Conservation (phyloP, 164 flowering plant species). For the Dillenia turbinata region DNA sequence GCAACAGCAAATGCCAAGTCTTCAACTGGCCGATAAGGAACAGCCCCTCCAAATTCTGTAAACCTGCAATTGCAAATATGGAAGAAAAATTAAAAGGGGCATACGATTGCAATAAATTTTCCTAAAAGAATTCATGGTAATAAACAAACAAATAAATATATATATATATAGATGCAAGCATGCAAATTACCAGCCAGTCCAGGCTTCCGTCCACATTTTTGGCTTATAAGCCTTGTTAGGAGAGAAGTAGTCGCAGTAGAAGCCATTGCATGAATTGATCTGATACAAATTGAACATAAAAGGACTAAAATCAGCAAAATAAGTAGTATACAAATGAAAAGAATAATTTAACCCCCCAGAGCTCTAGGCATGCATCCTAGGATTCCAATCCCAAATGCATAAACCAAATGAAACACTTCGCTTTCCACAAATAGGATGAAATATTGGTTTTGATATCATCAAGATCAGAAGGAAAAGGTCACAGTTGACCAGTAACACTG, state of each 20-base stretch:
- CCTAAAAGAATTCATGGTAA: neutral
- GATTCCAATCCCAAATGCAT: too few relatives aligned
- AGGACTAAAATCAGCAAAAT: neutral
- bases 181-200: slow-evolving; percentile 89
- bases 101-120: neutral
- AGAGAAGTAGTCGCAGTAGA: slow-evolving; percentile 93
- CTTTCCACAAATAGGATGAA: too few relatives aligned
- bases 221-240: slow-evolving; percentile 94
- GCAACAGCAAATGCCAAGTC: slow-evolving; percentile 96
- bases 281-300: slow-evolving; percentile 22
- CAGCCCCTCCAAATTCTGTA: slow-evolving; percentile 91
- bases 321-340: too few relatives aligned
- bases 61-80: slow-evolving; percentile 43
- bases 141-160: neutral
- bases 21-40: slow-evolving; percentile 88
- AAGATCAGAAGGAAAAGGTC: too few relatives aligned
- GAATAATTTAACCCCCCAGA: too few relatives aligned
- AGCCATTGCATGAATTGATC: slow-evolving; percentile 98
- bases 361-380: too few relatives aligned
- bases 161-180: neutral
- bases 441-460: too few relatives aligned
- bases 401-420: too few relatives aligned
- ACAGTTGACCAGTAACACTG: too few relatives aligned
- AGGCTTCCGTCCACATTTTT: slow-evolving; percentile 98
- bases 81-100: neutral